Evolutionary conservation across 257 asterid genomes (phyloP), one percentile per base, ranked within the genome.

Genomic region (Nyctanthes arbortristis): DNA sequence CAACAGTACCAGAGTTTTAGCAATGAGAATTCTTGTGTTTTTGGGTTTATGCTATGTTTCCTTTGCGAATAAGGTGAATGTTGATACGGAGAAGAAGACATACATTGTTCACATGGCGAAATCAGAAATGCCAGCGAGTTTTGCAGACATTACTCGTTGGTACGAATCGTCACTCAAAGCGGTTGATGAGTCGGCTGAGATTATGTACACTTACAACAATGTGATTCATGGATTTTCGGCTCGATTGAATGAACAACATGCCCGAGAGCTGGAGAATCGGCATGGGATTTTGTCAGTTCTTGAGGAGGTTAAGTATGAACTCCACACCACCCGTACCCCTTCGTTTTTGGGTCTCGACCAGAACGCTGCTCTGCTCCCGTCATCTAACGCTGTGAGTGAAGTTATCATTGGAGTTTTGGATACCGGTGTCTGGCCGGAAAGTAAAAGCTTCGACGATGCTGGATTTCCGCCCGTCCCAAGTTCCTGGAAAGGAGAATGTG

Each of bases 351-450:
- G 96, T 1, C 79, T 93, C 2, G 90, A 87, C 22, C 85, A 77
- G 79, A 84, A 69, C 65, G 75, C 83, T 0, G 89, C 82, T 2
- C 3, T 87, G 75, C 78, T 85, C 58, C 97, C 96, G 0, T 79
- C 70, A 20, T 87, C 94, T 0, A 75, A 67, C 1, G 45, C 91
- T 0, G 75, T 39, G 14, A 73, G 90, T 36, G 92, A 93, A 0
- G 90, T 93, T 0, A 20, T 87, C 4, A 73, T 93, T 24, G 96
- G 89, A 0, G 92, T 90, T 39, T 58, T 93, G 4, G 98, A 93
- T 63, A 90, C 96, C 9, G 98, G 98, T 0, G 92, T 78, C 9
- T 93, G 98, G 97, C 98, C 98, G 7, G 98, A 90, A 61, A 87
- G 93, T 77, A 89, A 84, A 78, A 90, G 98, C 49, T 90, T 68